A percentile compares a stretch with the other conserved stretches of the same genome.
Conservation (phyloP, 768 basidiomycete genomes). For the Crucibulum laeve region DNA sequence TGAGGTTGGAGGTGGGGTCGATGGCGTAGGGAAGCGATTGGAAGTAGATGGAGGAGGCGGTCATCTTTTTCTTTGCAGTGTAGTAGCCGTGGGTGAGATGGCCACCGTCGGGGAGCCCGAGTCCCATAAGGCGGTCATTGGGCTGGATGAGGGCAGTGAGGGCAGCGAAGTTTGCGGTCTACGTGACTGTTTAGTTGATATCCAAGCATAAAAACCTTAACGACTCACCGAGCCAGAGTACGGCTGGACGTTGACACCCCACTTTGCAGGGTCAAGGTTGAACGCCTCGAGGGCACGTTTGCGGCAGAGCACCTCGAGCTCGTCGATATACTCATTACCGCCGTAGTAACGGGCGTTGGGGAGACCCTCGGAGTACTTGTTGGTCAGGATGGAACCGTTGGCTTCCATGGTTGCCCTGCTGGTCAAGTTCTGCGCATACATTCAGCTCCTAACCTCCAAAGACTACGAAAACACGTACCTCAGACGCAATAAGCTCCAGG, state of each 20-base stretch:
- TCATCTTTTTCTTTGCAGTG: constrained; percentile 99
- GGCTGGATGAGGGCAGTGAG: constrained; percentile 95
- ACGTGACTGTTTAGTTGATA: constrained; percentile 2
- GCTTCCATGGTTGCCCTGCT: constrained; percentile 95
- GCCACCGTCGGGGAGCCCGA: constrained; percentile 96
- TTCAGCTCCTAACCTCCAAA: constrained; percentile 1
- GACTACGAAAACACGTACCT: constrained; percentile 50
- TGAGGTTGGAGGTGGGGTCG: constrained; percentile 75
- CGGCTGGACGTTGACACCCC: constrained; percentile 99
- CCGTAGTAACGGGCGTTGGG: constrained; percentile 97
- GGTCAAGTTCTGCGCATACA: constrained; percentile 76
- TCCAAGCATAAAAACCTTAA: not conserved
- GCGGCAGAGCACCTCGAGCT: constrained; percentile 91
- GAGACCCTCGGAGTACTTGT: constrained; percentile 99
- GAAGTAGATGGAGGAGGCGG: constrained; percentile 99
- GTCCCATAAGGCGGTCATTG: constrained; percentile 97
- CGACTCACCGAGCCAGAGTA: constrained; percentile 85
- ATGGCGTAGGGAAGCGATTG: constrained; percentile 94
- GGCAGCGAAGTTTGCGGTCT: constrained; percentile 97
- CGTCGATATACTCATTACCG: constrained; percentile 97
- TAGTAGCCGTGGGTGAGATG: constrained; percentile 98
- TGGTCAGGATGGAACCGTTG: constrained; percentile 97
- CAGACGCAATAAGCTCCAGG: constrained; percentile 97
- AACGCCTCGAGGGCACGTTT: constrained; percentile 95
- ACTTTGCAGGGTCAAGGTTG: constrained; percentile 86